phyloP scores from a whole-genome alignment of 2,329 filamentous ascomycete species.

The Dactylellina leptospora region DNA sequence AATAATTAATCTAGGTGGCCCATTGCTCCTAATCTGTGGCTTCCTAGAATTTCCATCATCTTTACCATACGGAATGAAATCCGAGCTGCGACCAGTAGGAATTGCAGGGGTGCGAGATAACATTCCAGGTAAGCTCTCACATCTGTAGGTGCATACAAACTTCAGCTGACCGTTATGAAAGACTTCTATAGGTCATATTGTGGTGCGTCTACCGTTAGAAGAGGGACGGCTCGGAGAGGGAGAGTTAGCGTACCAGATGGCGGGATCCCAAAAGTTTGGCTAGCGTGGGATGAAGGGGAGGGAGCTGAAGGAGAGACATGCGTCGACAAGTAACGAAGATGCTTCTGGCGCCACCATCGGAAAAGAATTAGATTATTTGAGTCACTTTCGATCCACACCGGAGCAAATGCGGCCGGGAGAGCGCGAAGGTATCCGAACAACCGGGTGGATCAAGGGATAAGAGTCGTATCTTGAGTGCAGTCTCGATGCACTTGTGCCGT shows the following conservation, averaged over 20 bases:
- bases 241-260: slow-evolving; percentile 24
- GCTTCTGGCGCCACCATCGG: not conserved
- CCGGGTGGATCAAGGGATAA: not conserved
- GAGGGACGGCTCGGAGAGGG: slow-evolving; percentile 44
- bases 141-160: slow-evolving; percentile 14
- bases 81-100: slow-evolving; percentile 20
- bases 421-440: slow-evolving; percentile 15
- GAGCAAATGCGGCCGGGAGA: slow-evolving; percentile 29
- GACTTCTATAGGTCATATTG: not conserved
- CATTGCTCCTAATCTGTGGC: not conserved
- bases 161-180: slow-evolving; percentile 37
- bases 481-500: slow-evolving; percentile 5
- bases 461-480: not conserved
- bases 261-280: slow-evolving; percentile 4
- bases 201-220: slow-evolving; percentile 25
- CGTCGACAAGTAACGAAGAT: slow-evolving; percentile 41
- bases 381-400: slow-evolving; percentile 10
- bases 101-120: slow-evolving; percentile 7
- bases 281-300: slow-evolving; percentile 10
- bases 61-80: slow-evolving; percentile 5
- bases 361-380: not conserved
- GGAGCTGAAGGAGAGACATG: slow-evolving; percentile 47
- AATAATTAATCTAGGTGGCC: not conserved
- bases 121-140: slow-evolving; percentile 32
- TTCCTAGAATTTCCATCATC: not conserved